A percentile compares a stretch with the other conserved stretches of the same genome.
These are phyloP conservation scores for Ceratobasidium sp. DNA, from an alignment of 1,284 basidiomycete genomes.

Conservation along the genomic window DNA sequence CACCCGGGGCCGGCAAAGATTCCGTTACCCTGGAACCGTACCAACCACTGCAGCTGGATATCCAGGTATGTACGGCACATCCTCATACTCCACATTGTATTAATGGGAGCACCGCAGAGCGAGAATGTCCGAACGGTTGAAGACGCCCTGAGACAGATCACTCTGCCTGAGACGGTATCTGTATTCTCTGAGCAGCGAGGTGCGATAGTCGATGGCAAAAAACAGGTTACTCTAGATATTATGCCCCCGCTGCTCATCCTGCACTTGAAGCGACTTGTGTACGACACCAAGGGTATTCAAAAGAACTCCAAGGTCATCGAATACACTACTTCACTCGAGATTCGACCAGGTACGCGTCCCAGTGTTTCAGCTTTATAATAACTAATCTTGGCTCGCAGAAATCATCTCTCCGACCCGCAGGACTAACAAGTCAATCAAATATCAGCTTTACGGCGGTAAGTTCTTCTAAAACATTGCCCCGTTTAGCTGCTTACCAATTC, in stretches of 20 bases:
- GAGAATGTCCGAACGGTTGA: conserved; percentile 81
- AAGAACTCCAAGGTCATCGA: conserved; percentile 87
- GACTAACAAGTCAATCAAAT: conserved; percentile 65
- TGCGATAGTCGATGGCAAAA: conserved; percentile 80
- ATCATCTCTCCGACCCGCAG: conserved; percentile 71
- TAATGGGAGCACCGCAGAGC: conserved; percentile 59
- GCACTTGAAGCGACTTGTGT: conserved; percentile 94
- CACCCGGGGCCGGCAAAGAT: conserved; percentile 79
- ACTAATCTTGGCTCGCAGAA: conserved; percentile 59
- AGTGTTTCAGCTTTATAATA: conserved; percentile 49
- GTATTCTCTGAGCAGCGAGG: conserved; percentile 70
- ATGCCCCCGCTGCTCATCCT: conserved; percentile 89
- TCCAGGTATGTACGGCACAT: conserved; percentile 66
- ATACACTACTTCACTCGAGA: conserved; percentile 81
- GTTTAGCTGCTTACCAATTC: not conserved
- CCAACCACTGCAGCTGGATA: conserved; percentile 89
- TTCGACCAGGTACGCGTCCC: conserved; percentile 68
- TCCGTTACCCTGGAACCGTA: conserved; percentile 93
- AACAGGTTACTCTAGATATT: conserved; percentile 87
- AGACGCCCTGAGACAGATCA: conserved; percentile 84
- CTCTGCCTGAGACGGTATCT: conserved; percentile 84
- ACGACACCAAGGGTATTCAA: conserved; percentile 81
- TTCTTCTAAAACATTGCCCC: conserved; percentile 43
- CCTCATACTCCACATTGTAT: not conserved
- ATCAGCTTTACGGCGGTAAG: conserved; percentile 89